Evolutionary conservation across 768 basidiomycete species (phyloP), one percentile per base, ranked within the genome.

Genomic region (Pulveroboletus ravenelii): DNA sequence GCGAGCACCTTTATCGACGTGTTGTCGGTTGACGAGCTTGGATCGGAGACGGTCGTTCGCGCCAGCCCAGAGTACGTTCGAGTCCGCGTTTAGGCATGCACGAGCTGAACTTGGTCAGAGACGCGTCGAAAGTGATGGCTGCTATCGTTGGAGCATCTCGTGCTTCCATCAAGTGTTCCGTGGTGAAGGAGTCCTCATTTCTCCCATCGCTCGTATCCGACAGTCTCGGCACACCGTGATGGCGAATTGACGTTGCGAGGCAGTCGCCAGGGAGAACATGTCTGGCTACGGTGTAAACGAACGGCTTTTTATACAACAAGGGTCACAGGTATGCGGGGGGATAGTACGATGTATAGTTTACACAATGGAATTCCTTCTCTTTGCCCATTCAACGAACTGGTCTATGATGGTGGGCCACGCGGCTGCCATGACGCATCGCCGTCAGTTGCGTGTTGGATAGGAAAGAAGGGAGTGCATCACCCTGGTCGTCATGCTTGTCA

Each of bases 351-450:
- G 39, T 45, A 37, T 32, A 43, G 31, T 36, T 59, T 32, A 53
- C 41, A 37, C 42, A 37, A n/a, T 10, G 13, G 46, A 8, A 17
- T 45, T 40, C 42, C 46, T 69, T 54, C 68, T 67, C 62, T 76
- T 81, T 36, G 81, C 85, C 60, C 75, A 85, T 48, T 77, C 81
- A 14, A 89, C 88, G 59, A 90, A 92, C 45, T 89, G 87, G 59
- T 93, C 90, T 54, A 93, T 87, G 20, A 84, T 78, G 34, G 89
- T 90, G 5, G 90, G 90, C 90, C 90, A 93, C 2, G 91, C 86
- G 41, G 79, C 90, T 89, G 61, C 36, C 15, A 15, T 34, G 32
- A 34, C 32, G 49, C 36, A 42, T 58, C 23, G 48, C 27, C 10
- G 45, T 55, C 17, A 50, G 17, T 41, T 1, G 10, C 39, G 38